phyloP scores from a whole-genome alignment of 208 protist species.

The Naegleria gruberi region DNA sequence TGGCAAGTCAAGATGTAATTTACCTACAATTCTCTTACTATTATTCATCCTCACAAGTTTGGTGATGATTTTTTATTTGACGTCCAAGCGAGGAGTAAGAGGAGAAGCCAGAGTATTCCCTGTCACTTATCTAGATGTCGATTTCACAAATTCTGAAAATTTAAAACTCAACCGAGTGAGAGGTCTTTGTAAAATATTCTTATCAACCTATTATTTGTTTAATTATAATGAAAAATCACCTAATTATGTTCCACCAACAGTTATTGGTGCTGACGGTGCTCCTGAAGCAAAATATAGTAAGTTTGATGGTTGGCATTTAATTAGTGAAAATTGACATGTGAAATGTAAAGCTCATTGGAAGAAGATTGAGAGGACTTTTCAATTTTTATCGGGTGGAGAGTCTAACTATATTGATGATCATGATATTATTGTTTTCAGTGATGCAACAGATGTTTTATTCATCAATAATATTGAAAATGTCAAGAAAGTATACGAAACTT shows the following conservation, averaged over 20 bases:
- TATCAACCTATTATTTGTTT: not conserved
- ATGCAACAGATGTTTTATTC: not conserved
- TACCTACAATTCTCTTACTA: no score
- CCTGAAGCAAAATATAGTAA: not conserved
- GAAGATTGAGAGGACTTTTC: not conserved
- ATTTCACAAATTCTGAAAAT: not conserved
- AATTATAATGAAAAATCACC: not conserved
- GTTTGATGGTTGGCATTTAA: not conserved
- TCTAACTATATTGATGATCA: not conserved
- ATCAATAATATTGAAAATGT: not conserved
- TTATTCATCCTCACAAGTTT: no score
- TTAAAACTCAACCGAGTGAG: not conserved
- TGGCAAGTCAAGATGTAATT: no score
- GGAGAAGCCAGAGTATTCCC: not conserved
- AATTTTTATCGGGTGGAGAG: not conserved
- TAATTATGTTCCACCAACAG: not conserved
- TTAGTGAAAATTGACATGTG: no score
- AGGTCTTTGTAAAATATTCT: not conserved
- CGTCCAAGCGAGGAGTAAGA: no score
- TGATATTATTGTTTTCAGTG: not conserved
- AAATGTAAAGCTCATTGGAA: not conserved
- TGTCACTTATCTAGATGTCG: not conserved
- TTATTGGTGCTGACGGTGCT: not conserved
- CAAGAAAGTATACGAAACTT: not conserved
- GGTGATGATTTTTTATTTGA: no score